Base-by-base conservation (phyloP, 2,329 filamentous ascomycete species). In the Basipetospora chlamydospora region DNA sequence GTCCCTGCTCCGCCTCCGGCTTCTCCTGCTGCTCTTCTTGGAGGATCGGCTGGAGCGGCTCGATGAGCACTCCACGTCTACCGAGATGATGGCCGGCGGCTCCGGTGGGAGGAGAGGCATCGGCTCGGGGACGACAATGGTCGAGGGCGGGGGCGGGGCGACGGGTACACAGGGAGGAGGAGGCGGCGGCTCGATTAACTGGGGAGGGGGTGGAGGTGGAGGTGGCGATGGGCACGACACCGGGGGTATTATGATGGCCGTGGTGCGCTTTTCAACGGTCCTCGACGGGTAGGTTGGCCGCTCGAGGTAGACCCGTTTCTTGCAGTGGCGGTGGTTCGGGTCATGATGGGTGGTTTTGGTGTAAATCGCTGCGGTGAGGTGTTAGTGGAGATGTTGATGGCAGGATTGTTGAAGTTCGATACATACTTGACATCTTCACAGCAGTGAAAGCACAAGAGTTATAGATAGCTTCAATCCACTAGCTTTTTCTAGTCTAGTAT, bases 1-100 rank as follows among this genome's bases (percentile, higher is more conserved):
- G 30, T 30, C 26, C 6, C 31, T 30, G 32, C 37, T 39, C 21
- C 35, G 35, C n/a, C 25, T 33, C 28, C 35, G 35, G 18, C 28
- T 35, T 12, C 26, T 22, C 20, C 8, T 37, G 26, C 16, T 44
- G 38, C 11, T 49, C 37, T 13, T 43, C 25, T 33, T 37, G n/a
- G 34, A 36, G 6, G 7, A 41, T 30, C 15, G 31, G 32, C 5
- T 47, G 46, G 3, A 45, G 31, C 18, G 33, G 33, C 5, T 47
- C 46, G 26, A 6, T 8, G 26, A 17, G 15, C 28, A 38, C 29
- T 39, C 37, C 16, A 39, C 37, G 31, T 39, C 37, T 11, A 39
- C 37, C 11, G 31, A 33, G 23, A 39, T 39, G 25, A 39, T 28
- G 17, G 25, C 31, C 10, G 25, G 21, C 1, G 20, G 21, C 15